Conservation (phyloP, 2,329 filamentous ascomycete genomes). For the Neonectria sp. region DNA sequence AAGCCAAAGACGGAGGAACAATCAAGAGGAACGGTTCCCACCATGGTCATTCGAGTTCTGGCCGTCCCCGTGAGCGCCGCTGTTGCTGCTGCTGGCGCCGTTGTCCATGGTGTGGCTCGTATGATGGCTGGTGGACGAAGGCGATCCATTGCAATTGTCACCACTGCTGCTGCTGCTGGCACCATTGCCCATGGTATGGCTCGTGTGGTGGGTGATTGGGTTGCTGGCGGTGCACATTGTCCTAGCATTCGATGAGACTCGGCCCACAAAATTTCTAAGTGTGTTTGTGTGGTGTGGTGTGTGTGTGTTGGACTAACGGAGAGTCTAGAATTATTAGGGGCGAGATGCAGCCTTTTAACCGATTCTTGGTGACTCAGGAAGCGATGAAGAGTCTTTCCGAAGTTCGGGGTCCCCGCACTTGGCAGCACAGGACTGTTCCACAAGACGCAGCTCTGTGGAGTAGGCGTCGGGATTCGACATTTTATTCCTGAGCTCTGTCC, state of each 20-base stretch:
- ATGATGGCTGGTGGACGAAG: too few species aligned
- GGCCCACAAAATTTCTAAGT: background rate
- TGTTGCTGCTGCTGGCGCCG: constrained; percentile 28
- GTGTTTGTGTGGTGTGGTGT: background rate
- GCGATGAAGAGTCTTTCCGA: background rate
- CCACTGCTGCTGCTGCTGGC: constrained; percentile 42
- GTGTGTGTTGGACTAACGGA: background rate
- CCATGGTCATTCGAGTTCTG: constrained; percentile 5
- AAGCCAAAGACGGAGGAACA: background rate
- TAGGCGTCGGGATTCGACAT: too few species aligned
- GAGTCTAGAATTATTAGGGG: too few species aligned
- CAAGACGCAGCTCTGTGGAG: background rate
- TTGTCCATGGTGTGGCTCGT: constrained; percentile 47
- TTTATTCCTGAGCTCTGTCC: background rate
- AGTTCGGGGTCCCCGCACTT: background rate
- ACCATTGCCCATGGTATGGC: constrained; percentile 31
- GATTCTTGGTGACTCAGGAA: background rate
- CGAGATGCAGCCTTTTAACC: background rate
- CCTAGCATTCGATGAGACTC: background rate
- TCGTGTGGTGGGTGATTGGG: constrained; percentile 43
- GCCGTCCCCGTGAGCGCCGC: constrained; percentile 30
- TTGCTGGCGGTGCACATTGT: constrained; percentile 42
- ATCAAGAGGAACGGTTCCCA: background rate
- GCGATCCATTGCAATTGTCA: too few species aligned
- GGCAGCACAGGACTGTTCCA: background rate